phyloP scores from a whole-genome alignment of 305 asterid genomes.

The Plantago coronopus region DNA sequence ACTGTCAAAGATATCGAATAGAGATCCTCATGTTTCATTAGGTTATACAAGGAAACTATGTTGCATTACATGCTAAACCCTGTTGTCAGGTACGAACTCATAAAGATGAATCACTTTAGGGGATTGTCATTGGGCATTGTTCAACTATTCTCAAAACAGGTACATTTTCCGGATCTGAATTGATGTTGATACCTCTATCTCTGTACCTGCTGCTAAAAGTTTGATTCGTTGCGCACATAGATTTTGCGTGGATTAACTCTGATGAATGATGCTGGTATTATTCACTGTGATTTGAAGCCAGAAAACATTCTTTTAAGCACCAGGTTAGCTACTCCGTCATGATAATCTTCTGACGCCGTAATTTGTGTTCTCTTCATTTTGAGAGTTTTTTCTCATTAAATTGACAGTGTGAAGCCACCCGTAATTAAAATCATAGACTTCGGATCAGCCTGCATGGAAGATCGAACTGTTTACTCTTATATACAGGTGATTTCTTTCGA shows the following conservation, averaged over 20 bases:
- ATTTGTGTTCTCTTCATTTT: slow-evolving; percentile 25
- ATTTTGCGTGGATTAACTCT: slow-evolving; percentile 85
- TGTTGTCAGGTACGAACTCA: slow-evolving; percentile 85
- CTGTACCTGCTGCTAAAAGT: slow-evolving; percentile 20
- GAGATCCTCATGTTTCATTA: slow-evolving; percentile 12
- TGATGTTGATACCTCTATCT: slow-evolving; percentile 26
- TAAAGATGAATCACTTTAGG: slow-evolving; percentile 85
- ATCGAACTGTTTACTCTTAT: slow-evolving; percentile 91
- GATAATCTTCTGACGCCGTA: slow-evolving; percentile 19
- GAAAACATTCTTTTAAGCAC: slow-evolving; percentile 92
- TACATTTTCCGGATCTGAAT: slow-evolving; percentile 33
- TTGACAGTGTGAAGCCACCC: slow-evolving; percentile 87
- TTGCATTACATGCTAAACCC: slow-evolving; percentile 26
- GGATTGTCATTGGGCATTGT: slow-evolving; percentile 90
- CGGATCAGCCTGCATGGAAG: slow-evolving; percentile 98
- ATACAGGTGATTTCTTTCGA: slow-evolving; percentile 60
- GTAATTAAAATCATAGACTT: slow-evolving; percentile 96
- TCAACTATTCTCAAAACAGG: slow-evolving; percentile 97
- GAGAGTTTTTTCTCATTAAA: slow-evolving; percentile 27
- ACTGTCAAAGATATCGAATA: slow-evolving; percentile 1
- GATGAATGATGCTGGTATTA: slow-evolving; percentile 94
- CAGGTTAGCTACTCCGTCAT: slow-evolving; percentile 56
- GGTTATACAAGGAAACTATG: slow-evolving; percentile 20
- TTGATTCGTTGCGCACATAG: slow-evolving; percentile 36
- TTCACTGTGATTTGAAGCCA: slow-evolving; percentile 97